phyloP scores from a whole-genome alignment of 208 protist species.

The Acanthamoeba lugdunensis region DNA sequence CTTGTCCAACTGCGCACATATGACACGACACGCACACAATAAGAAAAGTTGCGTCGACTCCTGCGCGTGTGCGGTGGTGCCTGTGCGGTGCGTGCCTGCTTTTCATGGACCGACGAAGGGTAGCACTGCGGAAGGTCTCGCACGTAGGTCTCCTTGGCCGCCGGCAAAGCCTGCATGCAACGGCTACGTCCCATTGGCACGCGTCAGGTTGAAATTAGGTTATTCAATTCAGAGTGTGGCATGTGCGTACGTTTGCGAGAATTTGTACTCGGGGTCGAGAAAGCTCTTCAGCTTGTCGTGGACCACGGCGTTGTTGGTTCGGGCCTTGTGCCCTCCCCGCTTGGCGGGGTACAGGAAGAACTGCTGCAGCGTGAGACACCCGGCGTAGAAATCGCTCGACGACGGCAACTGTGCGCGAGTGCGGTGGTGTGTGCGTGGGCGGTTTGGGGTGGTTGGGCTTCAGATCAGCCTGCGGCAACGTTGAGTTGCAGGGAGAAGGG shows the following conservation, averaged over 20 bases:
- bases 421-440: not conserved
- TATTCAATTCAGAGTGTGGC: too few species aligned
- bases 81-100: not conserved
- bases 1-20: not conserved
- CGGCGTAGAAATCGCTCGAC: not conserved
- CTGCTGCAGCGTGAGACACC: conserved; percentile 26
- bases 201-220: not conserved
- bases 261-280: conserved; percentile 39
- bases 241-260: conserved; percentile 4
- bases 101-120: conserved; percentile 28
- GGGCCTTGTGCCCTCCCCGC: not conserved
- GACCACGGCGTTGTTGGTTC: not conserved
- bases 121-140: conserved; percentile 32
- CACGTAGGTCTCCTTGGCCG: conserved; percentile 48
- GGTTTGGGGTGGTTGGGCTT: too few species aligned
- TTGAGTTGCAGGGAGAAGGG: too few species aligned
- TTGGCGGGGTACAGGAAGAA: conserved; percentile 3
- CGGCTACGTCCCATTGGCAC: not conserved
- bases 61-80: too few species aligned
- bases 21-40: too few species aligned
- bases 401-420: not conserved
- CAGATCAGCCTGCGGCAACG: too few species aligned
- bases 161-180: conserved; percentile 8
- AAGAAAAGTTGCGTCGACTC: too few species aligned
- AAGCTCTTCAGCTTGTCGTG: not conserved